Evolutionary conservation across 2,329 filamentous ascomycete genomes (phyloP), one percentile per base, ranked within the genome.

Genomic region (Acephala macrosclerotiorum): DNA sequence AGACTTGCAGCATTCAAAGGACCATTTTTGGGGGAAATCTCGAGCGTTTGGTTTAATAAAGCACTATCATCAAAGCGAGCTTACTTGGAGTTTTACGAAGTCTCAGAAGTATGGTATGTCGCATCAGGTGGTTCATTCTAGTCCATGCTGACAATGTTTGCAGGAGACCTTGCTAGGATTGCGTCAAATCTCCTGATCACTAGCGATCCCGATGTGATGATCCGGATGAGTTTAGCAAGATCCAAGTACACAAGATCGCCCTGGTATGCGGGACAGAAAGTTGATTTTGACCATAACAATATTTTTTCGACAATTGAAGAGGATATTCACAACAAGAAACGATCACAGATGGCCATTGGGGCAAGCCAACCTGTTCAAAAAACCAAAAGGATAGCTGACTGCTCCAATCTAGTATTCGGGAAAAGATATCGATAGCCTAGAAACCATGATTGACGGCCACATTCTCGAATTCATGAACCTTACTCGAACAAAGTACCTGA

Each of bases 281-380:
- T 89, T 64, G 82, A 88, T 64, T 82, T 84, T 0, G 79, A 82
- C n/a, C 76, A 81, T 33, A 82, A 86, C 66, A 86, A 84, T 63
- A 79, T 88, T 11, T 82, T 87, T 40, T 84, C 82, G 0, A 77
- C 81, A 56, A 78, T 81, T 49, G 78, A 87, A 62, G 82, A 83
- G 45, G 79, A 73, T 18, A 75, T 78, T 22, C 85, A 83, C 73
- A 75, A 73, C 36, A 72, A 74, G 61, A 73, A 83, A 38, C 78
- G 80, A n/a, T 79, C 81, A 33, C 83, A 85, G 68, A 81, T 87
- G 78, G 79, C 81, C 4, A 75, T 80, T 6, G 85, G 83, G 20
- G 83, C 82, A 75, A 40, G 61, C 77, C n/a, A 1, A 14, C 2
- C 87, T 86, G 69, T 82, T 83, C 1, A 84, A 4, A 56, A 11